Percentiles rank a stretch among this genome's conserved stretches.
Conservation (phyloP, 192 early-diverging fungal species). For the Backusella tuberculispora region DNA sequence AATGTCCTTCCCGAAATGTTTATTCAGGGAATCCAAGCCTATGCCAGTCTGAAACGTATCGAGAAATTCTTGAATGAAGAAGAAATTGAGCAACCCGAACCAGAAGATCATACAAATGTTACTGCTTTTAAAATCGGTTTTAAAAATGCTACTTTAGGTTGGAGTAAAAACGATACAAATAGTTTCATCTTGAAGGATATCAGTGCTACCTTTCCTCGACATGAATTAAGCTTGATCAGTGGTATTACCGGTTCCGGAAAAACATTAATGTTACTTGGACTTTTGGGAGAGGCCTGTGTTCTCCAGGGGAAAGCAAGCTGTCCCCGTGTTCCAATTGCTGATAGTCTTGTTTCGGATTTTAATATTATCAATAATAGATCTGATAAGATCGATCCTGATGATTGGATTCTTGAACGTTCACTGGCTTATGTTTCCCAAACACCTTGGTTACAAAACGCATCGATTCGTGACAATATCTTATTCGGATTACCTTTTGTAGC, state of each 20-base stretch:
- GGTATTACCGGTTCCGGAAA: slow-evolving; percentile 92
- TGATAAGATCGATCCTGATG: slow-evolving; percentile 23
- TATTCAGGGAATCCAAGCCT: slow-evolving; percentile 67
- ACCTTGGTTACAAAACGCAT: slow-evolving; percentile 74
- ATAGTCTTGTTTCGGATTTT: slow-evolving; percentile 10
- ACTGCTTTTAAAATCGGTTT: slow-evolving; percentile 34
- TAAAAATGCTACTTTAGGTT: slow-evolving; percentile 54
- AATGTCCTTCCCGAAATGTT: slow-evolving; percentile 80
- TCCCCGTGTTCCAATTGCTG: slow-evolving; percentile 32
- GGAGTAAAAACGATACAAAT: slow-evolving; percentile 48
- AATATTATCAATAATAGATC: neutral
- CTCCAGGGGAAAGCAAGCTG: slow-evolving; percentile 41
- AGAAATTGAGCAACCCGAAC: slow-evolving; percentile 40
- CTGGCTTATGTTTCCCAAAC: slow-evolving; percentile 81
- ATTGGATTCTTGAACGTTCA: slow-evolving; percentile 45
- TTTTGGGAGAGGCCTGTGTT: slow-evolving; percentile 70
- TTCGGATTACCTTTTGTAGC: slow-evolving; percentile 46
- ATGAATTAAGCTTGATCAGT: slow-evolving; percentile 54
- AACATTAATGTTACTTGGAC: slow-evolving; percentile 75
- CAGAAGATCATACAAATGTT: slow-evolving; percentile 15
- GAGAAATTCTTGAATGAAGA: slow-evolving; percentile 48
- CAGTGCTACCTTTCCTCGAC: slow-evolving; percentile 48
- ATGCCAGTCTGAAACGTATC: slow-evolving; percentile 48
- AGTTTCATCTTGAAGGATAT: slow-evolving; percentile 52
- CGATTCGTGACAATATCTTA: slow-evolving; percentile 75